Evolutionary conservation across 2,329 filamentous ascomycete species (phyloP).

Genomic region (Geosmithia putterillii): DNA sequence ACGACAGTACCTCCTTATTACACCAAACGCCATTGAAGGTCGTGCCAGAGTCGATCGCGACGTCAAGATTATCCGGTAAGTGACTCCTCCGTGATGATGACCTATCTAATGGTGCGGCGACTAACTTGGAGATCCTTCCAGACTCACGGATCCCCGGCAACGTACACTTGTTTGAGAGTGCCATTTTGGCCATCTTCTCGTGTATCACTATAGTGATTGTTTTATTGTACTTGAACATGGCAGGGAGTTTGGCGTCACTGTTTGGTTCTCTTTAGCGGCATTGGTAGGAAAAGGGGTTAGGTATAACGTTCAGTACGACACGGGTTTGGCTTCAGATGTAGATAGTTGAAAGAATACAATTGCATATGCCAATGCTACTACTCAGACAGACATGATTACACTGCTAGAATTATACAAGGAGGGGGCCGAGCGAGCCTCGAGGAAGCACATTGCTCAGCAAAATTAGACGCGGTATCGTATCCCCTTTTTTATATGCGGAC

Average conservation of each 20-base stretch:
- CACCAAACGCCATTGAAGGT: constrained; percentile 70
- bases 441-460: neutral
- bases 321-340: no score
- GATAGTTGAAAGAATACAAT: neutral
- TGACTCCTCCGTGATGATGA: neutral
- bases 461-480: no score
- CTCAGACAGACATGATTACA: neutral
- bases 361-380: constrained; percentile 1
- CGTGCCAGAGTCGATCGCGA: constrained; percentile 48
- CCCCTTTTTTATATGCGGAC: constrained; percentile 57
- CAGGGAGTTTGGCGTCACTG: no score
- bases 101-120: neutral
- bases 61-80: constrained; percentile 65
- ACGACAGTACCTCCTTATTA: constrained; percentile 91
- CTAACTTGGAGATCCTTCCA: constrained; percentile 11
- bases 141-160: constrained; percentile 48
- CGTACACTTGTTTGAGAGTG: constrained; percentile 16
- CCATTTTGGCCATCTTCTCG: no score
- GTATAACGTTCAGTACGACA: no score
- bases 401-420: constrained; percentile 1
- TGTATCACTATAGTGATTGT: no score
- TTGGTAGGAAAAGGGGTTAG: no score
- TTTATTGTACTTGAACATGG: no score
- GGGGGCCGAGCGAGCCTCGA: neutral
- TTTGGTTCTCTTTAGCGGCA: no score